A percentile compares a stretch with the other conserved stretches of the same genome.
Conservation (phyloP, 2,329 filamentous ascomycete species). For the Aaosphaeria arxii region DNA sequence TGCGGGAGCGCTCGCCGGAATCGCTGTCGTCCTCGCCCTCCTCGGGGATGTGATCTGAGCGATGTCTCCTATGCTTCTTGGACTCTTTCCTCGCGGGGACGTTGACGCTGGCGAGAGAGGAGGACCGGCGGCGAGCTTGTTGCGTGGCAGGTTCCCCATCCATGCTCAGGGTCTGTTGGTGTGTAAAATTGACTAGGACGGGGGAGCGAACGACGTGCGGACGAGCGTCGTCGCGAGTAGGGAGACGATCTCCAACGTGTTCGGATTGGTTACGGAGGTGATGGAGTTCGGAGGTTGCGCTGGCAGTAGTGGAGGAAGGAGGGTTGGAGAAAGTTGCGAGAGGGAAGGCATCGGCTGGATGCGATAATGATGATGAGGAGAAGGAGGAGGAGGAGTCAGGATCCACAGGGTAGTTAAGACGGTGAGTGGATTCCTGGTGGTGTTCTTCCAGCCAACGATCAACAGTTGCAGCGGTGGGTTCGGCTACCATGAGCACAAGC, state of each 20-base stretch:
- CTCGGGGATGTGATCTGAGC: constrained; percentile 32
- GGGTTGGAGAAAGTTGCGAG: constrained; percentile 33
- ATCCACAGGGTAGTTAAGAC: constrained; percentile 14
- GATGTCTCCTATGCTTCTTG: constrained; percentile 26
- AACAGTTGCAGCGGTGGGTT: constrained; percentile 9
- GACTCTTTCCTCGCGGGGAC: constrained; percentile 14
- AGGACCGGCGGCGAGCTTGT: constrained; percentile 30
- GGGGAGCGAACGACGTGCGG: constrained; percentile 8
- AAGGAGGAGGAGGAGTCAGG: constrained; percentile 11
- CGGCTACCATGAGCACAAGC: constrained; percentile 9
- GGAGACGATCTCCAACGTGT: neutral
- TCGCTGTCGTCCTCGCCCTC: constrained; percentile 26
- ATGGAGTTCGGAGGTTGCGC: constrained; percentile 6
- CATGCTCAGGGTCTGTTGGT: constrained; percentile 31
- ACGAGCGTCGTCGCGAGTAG: constrained; percentile 15
- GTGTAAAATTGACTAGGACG: constrained; percentile 25
- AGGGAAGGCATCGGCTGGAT: constrained; percentile 37
- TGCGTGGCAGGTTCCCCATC: constrained; percentile 19
- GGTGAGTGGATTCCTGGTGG: constrained; percentile 2
- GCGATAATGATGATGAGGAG: constrained; percentile 7
- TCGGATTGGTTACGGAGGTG: neutral
- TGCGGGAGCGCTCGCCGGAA: constrained; percentile 21
- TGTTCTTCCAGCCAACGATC: constrained; percentile 32
- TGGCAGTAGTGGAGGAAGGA: constrained; percentile 27
- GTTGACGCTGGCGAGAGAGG: constrained; percentile 30